A percentile compares a stretch with the other conserved stretches of the same genome.
phyloP scores from a whole-genome alignment of 2,329 filamentous ascomycete species.

The Penicillium sp. region DNA sequence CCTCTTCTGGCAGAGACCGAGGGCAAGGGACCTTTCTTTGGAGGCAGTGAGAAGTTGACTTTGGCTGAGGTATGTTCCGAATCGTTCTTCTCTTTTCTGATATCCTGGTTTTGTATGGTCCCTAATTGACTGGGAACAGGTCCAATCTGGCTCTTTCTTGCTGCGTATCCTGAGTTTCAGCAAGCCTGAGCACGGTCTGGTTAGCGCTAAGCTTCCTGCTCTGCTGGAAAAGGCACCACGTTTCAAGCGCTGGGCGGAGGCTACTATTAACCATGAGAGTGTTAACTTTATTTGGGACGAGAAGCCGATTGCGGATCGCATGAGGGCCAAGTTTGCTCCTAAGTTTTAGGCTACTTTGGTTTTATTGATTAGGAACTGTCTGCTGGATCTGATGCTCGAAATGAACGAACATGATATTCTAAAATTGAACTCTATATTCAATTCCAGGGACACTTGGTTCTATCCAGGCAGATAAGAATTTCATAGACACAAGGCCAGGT shows the following conservation, averaged over 20 bases:
- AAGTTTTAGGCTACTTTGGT: constrained; percentile 14
- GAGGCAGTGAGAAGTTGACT: constrained; percentile 60
- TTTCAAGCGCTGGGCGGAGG: constrained; percentile 64
- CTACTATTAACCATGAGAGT: constrained; percentile 58
- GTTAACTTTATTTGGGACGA: constrained; percentile 62
- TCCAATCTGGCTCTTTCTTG: constrained; percentile 62
- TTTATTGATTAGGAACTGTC: not conserved
- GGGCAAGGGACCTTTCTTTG: constrained; percentile 55
- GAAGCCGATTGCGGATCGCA: constrained; percentile 41
- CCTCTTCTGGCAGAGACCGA: constrained; percentile 56
- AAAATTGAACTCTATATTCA: not conserved
- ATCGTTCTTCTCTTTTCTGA: not conserved
- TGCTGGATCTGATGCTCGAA: not conserved
- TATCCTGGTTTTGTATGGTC: not conserved
- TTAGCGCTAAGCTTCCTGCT: constrained; percentile 48
- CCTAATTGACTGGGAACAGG: constrained; percentile 40
- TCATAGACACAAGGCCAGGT: not conserved
- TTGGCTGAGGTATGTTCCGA: constrained; percentile 63
- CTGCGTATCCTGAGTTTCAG: constrained; percentile 55
- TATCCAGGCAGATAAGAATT: too few species aligned
- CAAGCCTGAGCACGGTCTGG: constrained; percentile 49
- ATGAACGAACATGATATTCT: not conserved
- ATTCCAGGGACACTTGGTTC: not conserved
- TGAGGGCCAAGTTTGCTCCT: constrained; percentile 41
- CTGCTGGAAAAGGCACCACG: constrained; percentile 56